Percentiles rank a stretch among this genome's conserved stretches.
phyloP scores from a whole-genome alignment of 352 stramenopile species.

The Phytophthora sp. region DNA sequence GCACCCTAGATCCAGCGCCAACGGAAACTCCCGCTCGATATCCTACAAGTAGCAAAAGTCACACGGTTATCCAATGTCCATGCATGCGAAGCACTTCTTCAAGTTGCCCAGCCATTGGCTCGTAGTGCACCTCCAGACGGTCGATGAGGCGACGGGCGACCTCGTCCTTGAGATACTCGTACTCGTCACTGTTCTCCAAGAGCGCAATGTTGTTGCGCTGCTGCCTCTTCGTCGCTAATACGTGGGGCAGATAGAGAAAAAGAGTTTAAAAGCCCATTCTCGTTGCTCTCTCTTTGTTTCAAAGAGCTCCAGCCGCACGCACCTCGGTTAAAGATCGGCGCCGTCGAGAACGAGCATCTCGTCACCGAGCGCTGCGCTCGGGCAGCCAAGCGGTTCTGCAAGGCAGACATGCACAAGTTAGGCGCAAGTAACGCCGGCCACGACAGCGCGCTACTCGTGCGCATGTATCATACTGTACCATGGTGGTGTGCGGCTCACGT shows the following conservation, averaged over 20 bases:
- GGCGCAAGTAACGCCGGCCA: background rate
- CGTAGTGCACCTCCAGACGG: slow-evolving; percentile 62
- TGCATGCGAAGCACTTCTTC: background rate
- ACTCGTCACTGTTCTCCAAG: slow-evolving; percentile 67
- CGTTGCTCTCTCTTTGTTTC: background rate
- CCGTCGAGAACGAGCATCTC: slow-evolving; percentile 52
- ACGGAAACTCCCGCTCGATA: slow-evolving; percentile 82
- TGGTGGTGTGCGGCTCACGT: slow-evolving; percentile 23
- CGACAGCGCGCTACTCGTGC: background rate
- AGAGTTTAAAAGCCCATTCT: too few relatives aligned
- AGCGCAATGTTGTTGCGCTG: slow-evolving; percentile 81
- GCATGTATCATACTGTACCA: slow-evolving; percentile 13
- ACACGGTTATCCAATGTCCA: background rate
- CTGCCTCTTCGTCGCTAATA: slow-evolving; percentile 72
- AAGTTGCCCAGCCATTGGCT: background rate
- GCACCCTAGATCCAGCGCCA: slow-evolving; percentile 80
- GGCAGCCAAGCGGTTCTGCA: slow-evolving; percentile 40
- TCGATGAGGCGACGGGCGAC: slow-evolving; percentile 84
- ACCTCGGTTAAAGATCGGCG: slow-evolving; percentile 72
- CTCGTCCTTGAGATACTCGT: slow-evolving; percentile 89
- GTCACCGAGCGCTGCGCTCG: slow-evolving; percentile 20
- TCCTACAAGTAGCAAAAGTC: slow-evolving; percentile 48
- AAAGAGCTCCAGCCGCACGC: slow-evolving; percentile 4
- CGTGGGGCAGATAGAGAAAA: slow-evolving; percentile 7
- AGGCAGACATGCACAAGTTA: slow-evolving; percentile 6